Evolutionary conservation across 1,284 basidiomycete species (phyloP).

Genomic region (Malassezia equina): DNA sequence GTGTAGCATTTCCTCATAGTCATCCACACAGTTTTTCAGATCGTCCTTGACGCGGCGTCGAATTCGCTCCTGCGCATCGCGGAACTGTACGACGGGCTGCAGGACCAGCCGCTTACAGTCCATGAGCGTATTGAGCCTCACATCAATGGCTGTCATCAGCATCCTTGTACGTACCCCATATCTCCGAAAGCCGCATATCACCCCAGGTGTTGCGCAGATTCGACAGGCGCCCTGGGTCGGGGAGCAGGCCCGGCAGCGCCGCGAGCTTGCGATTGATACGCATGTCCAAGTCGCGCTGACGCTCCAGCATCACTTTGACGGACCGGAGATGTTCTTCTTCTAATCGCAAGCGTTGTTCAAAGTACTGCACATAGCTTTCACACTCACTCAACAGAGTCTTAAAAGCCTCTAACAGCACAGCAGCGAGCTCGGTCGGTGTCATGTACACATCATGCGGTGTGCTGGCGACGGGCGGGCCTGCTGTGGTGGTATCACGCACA

Average conservation of each 20-base stretch:
- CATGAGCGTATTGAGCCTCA: constrained; percentile 29
- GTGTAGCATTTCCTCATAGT: constrained; percentile 41
- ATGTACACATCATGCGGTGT: constrained; percentile 2
- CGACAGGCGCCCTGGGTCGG: constrained; percentile 24
- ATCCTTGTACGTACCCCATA: background rate
- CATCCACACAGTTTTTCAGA: constrained; percentile 24
- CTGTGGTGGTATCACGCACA: background rate
- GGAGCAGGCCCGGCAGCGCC: constrained; percentile 21
- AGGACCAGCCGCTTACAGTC: constrained; percentile 26
- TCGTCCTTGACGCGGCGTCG: constrained; percentile 41
- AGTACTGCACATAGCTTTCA: constrained; percentile 34
- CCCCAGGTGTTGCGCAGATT: constrained; percentile 17
- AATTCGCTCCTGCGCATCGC: constrained; percentile 41
- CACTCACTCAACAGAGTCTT: constrained; percentile 29
- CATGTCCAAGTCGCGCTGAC: constrained; percentile 35
- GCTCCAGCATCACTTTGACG: constrained; percentile 24
- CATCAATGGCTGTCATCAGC: constrained; percentile 19
- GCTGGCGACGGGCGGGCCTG: background rate
- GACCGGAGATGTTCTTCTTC: constrained; percentile 40
- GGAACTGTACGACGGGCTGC: constrained; percentile 33
- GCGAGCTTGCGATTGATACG: constrained; percentile 31
- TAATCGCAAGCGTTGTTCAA: constrained; percentile 32
- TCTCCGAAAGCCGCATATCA: constrained; percentile 15
- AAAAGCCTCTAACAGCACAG: constrained; percentile 30
- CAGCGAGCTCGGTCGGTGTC: constrained; percentile 23